phyloP scores from a whole-genome alignment of 148 eudicot genomes.

The Fagopyrum homotropicum region DNA sequence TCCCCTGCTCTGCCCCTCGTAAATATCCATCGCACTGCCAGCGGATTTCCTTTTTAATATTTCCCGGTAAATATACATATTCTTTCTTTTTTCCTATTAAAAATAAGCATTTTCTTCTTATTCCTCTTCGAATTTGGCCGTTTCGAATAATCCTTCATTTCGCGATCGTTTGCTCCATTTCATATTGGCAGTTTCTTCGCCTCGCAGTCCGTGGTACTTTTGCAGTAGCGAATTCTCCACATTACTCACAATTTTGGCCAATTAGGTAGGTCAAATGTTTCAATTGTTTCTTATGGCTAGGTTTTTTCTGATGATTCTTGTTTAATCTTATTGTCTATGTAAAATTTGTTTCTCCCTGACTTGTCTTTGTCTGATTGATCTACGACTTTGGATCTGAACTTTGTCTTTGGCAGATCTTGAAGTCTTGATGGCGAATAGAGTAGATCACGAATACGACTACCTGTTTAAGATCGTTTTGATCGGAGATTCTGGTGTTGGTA shows the following conservation, averaged over 20 bases:
- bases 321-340: background rate
- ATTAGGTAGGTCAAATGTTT: background rate
- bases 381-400: background rate
- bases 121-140: conserved; percentile 1
- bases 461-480: conserved; percentile 14
- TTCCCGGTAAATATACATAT: background rate
- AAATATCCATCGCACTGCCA: conserved; percentile 6
- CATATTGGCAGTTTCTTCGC: conserved; percentile 3
- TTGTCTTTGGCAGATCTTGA: background rate
- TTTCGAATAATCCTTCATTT: background rate
- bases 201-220: background rate
- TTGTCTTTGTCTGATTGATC: background rate
- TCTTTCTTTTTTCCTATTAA: background rate
- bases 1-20: background rate
- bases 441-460: conserved; percentile 9
- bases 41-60: background rate
- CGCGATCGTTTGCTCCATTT: conserved; percentile 11
- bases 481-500: conserved; percentile 13
- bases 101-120: background rate
- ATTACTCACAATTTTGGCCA: background rate
- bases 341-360: background rate
- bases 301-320: background rate
- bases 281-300: background rate
- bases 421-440: conserved; percentile 12
- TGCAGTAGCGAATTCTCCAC: background rate